Evolutionary conservation across 345 rosid genomes (phyloP), one percentile per base, ranked within the genome.

Genomic region (Gossypium rotundifolium): DNA sequence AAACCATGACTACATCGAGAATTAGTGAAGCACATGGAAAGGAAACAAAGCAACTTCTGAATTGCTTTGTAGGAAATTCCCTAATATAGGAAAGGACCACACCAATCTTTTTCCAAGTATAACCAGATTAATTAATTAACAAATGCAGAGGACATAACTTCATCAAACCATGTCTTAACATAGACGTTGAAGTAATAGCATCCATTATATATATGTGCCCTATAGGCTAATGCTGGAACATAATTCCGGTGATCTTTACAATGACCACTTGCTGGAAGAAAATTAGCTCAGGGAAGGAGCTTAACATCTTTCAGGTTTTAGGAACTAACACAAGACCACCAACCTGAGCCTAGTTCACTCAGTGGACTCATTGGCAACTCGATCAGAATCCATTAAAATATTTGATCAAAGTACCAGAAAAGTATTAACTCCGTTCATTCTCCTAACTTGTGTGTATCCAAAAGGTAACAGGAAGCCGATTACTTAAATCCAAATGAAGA

Each of bases 21-120:
- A n/a, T 64, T 40, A 40, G 22, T 8, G 20, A 22, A 20, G 57
- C 18, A 66, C 33, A 66, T 29, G 14, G 7, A 46, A 48, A 67
- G 57, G 18, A 67, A 25, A 27, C 71, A 23, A 67, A 67, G 22
- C 55, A 22, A 67, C 51, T 67, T 25, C 71, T 67, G n/a, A 67
- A 23, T 67, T 48, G 57, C 14, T 67, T 23, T 33, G 7, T 33
- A 23, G 57, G 23, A 25, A 48, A 17, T 17, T 48, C 52, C 40
- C 55, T 48, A 48, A 48, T 23, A 48, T n/a, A 48, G 57, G 51
- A 67, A 67, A 67, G 40, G 14, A 66, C 52, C 51, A n/a, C 42
- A 67, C 57, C 8, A 3, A 46, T 14, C 57, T 23, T 67, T 46
- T 67, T 48, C 18, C 22, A n/a, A 23, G 42, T 67, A 23, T 14